A percentile compares a stretch with the other conserved stretches of the same genome.
Evolutionary conservation across 2,329 filamentous ascomycete genomes (phyloP).

Genomic region (Exserohilum turcica): DNA sequence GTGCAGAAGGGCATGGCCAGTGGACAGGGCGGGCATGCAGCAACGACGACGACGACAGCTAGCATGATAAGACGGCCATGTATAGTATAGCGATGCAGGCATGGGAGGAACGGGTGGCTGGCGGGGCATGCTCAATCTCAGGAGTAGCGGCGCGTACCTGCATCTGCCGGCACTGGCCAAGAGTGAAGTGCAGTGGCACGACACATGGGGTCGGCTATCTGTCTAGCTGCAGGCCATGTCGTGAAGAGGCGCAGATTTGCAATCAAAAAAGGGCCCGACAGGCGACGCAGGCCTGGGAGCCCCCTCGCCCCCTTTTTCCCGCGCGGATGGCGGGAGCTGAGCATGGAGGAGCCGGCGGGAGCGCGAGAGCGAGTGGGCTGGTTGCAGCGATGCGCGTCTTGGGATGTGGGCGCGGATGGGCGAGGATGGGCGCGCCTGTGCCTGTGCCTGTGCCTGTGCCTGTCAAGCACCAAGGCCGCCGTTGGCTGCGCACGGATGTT

Average conservation of each 20-base stretch:
- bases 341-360: too few species aligned
- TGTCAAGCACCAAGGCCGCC: conserved; percentile 10
- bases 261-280: conserved; percentile 6
- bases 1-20: not conserved
- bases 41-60: too few species aligned
- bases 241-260: conserved; percentile 5
- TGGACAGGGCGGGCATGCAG: not conserved
- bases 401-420: conserved; percentile 5
- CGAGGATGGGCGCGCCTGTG: conserved; percentile 1
- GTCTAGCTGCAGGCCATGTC: conserved; percentile 14
- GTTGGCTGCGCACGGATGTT: conserved; percentile 10
- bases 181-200: conserved; percentile 16
- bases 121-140: conserved; percentile 13
- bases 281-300: not conserved
- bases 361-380: too few species aligned
- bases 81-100: not conserved
- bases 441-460: conserved; percentile 6
- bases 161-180: conserved; percentile 15
- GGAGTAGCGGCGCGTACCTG: conserved; percentile 32
- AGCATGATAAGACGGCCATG: not conserved
- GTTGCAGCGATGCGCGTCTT: too few species aligned
- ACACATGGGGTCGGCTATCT: conserved; percentile 2
- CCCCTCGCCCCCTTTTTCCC: conserved; percentile 2
- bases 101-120: not conserved
- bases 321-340: not conserved